Conservation (phyloP, 768 basidiomycete species). For the Phylloporus rhodoxanthus region DNA sequence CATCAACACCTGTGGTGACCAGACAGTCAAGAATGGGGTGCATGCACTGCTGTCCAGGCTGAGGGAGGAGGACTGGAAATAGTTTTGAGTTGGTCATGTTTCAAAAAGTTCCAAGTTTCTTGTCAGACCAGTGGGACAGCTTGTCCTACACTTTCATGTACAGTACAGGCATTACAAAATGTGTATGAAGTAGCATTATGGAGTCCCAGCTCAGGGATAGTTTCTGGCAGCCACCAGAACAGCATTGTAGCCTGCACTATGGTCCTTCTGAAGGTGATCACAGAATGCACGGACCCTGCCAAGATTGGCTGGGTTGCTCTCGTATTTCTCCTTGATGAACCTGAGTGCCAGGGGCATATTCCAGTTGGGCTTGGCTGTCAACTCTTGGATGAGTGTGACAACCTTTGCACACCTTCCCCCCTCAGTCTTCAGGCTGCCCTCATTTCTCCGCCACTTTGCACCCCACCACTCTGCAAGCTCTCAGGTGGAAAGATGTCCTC, state of each 20-base stretch:
- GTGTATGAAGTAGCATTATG: too few relatives aligned
- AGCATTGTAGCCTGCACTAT: background rate
- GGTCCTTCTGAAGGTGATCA: background rate
- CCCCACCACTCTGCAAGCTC: slow-evolving; percentile 1
- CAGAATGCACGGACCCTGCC: background rate
- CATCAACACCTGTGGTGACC: background rate
- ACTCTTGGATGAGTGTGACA: background rate
- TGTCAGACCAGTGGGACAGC: too few relatives aligned
- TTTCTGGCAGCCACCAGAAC: background rate
- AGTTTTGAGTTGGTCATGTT: too few relatives aligned
- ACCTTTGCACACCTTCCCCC: background rate
- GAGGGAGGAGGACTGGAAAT: background rate
- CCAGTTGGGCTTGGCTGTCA: background rate
- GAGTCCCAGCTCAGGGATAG: background rate
- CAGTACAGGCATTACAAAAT: too few relatives aligned
- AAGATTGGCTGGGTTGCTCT: background rate
- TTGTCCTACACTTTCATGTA: too few relatives aligned
- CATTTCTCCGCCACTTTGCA: background rate
- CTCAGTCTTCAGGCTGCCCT: background rate
- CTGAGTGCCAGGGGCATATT: background rate
- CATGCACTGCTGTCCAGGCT: background rate
- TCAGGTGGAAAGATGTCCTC: slow-evolving; percentile 17
- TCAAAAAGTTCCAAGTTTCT: too few relatives aligned
- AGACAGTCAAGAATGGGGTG: background rate
- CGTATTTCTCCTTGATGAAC: background rate